Conservation (phyloP, 306 rosid genomes). For the Fagus sylvatica region DNA sequence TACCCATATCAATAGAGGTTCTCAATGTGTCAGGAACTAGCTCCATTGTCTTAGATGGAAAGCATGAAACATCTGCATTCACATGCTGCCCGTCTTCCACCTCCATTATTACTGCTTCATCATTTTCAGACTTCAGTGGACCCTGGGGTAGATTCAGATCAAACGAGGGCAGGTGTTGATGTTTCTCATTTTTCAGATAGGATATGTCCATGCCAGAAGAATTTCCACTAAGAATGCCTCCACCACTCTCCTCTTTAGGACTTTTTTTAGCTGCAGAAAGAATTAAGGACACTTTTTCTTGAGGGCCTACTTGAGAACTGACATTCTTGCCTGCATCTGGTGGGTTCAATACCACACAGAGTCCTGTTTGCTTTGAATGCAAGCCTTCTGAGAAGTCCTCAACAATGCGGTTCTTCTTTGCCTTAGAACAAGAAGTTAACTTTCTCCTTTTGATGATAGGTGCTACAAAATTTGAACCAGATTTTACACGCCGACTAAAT, state of each 20-base stretch:
- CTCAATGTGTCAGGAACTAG: constrained; percentile 20
- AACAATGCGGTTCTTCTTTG: constrained; percentile 36
- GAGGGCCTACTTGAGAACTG: constrained; percentile 30
- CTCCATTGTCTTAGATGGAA: constrained; percentile 22
- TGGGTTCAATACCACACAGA: constrained; percentile 27
- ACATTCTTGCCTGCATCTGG: constrained; percentile 36
- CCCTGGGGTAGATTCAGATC: constrained; percentile 35
- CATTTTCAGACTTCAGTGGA: constrained; percentile 29
- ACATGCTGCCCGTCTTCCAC: constrained; percentile 23
- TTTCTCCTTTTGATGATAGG: constrained; percentile 59
- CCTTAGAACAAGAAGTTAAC: constrained; percentile 57
- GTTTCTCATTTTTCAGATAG: constrained; percentile 35
- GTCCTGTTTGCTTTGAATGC: constrained; percentile 32
- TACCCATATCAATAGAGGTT: constrained; percentile 14
- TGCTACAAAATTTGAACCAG: constrained; percentile 43
- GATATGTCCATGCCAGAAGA: constrained; percentile 27
- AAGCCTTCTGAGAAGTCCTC: constrained; percentile 40
- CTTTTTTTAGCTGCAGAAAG: constrained; percentile 34
- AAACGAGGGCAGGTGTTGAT: constrained; percentile 27
- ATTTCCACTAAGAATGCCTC: constrained; percentile 11
- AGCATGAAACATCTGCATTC: constrained; percentile 24
- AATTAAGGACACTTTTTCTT: constrained; percentile 28
- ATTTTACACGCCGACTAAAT: constrained; percentile 46
- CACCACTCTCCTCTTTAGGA: constrained; percentile 27
- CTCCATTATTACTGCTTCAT: constrained; percentile 13